phyloP scores from a whole-genome alignment of 441 rosid genomes.

The California macrophylla region DNA sequence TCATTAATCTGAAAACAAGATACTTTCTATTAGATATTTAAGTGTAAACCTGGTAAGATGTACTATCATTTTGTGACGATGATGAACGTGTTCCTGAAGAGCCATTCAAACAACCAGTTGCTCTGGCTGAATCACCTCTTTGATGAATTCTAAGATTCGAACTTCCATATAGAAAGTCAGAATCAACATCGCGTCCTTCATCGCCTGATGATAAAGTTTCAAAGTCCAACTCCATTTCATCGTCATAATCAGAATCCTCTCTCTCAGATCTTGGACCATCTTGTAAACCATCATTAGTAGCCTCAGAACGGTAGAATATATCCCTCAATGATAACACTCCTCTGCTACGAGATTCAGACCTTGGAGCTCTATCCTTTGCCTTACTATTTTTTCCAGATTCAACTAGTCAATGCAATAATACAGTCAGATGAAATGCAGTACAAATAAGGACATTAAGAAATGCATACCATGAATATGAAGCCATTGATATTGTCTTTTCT shows the following conservation, averaged over 20 bases:
- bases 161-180: constrained; percentile 65
- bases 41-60: constrained; percentile 53
- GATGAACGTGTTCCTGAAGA: constrained; percentile 70
- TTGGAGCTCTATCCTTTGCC: constrained; percentile 35
- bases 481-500: background rate
- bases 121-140: constrained; percentile 55
- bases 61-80: constrained; percentile 53
- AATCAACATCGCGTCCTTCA: constrained; percentile 67
- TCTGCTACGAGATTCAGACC: constrained; percentile 45
- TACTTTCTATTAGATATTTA: constrained; percentile 7
- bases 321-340: constrained; percentile 71
- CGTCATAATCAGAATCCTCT: constrained; percentile 90
- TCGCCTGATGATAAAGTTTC: constrained; percentile 76
- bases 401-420: constrained; percentile 35
- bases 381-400: constrained; percentile 54
- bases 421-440: constrained; percentile 12
- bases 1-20: constrained; percentile 7
- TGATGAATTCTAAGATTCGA: constrained; percentile 69
- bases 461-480: background rate
- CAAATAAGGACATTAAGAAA: background rate
- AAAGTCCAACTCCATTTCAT: constrained; percentile 82
- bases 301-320: constrained; percentile 71
- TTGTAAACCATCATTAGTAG: constrained; percentile 70
- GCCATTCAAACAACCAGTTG: constrained; percentile 48
- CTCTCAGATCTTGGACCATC: constrained; percentile 84